These are phyloP conservation scores for Aspergillus melleus DNA, from an alignment of 2,329 filamentous ascomycete species.

Conservation along the genomic window DNA sequence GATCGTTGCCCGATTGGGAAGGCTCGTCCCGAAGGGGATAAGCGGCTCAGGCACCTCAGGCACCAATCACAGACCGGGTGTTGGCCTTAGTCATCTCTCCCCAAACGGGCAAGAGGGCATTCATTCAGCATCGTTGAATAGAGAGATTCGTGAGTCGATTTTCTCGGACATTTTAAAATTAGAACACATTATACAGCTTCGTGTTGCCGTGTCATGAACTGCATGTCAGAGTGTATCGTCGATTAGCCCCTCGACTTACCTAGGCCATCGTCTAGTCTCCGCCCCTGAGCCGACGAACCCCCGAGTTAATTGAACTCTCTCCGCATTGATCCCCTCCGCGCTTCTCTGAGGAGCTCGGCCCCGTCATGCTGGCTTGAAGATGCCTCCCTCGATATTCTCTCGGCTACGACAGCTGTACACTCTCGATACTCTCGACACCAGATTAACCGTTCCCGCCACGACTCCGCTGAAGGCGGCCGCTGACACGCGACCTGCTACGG, in stretches of 20 bases:
- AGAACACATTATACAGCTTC: too few relatives aligned
- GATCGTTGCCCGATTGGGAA: not conserved
- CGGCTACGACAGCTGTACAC: slow-evolving; percentile 59
- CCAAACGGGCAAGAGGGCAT: not conserved
- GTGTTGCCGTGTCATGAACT: not conserved
- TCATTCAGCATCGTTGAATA: not conserved
- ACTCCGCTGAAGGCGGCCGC: slow-evolving; percentile 63
- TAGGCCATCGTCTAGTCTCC: slow-evolving; percentile 1
- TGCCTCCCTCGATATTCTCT: slow-evolving; percentile 44
- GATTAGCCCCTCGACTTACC: not conserved
- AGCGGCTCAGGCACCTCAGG: not conserved
- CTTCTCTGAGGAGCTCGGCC: slow-evolving; percentile 14
- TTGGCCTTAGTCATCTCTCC: not conserved
- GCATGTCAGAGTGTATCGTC: not conserved
- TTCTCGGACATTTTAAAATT: too few relatives aligned
- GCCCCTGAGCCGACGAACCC: slow-evolving; percentile 22
- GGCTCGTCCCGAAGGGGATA: not conserved
- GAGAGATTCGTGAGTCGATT: too few relatives aligned
- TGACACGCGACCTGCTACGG: slow-evolving; percentile 48
- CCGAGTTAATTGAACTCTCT: slow-evolving; percentile 5
- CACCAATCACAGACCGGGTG: not conserved
- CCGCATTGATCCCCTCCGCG: slow-evolving; percentile 5
- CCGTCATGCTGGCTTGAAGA: slow-evolving; percentile 38
- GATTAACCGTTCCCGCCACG: slow-evolving; percentile 69
- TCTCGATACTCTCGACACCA: slow-evolving; percentile 68